Base-by-base conservation (phyloP, 2,329 filamentous ascomycete genomes). In the Sclerotinia sclerotiorum region DNA sequence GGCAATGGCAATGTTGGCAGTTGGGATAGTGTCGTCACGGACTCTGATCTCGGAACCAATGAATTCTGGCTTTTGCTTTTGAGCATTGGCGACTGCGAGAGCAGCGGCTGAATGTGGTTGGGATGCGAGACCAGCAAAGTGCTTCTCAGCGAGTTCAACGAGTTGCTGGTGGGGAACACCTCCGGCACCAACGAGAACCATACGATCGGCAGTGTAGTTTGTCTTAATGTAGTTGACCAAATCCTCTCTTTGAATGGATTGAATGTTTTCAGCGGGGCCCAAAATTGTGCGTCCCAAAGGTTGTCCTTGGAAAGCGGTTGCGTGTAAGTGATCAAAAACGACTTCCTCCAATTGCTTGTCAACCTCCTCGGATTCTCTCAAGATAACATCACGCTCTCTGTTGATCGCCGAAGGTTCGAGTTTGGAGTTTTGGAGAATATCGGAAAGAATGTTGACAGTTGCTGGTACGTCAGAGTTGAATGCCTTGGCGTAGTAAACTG, bases 281-380 rank as follows among this genome's bases (percentile, higher is more conserved):
- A 99, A 88, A 81, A 99, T 99, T 76, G 95, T 99, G 80, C 95
- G 94, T 81, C 95, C 95, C 70, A 99, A 89, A 72, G 95, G 91
- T 85, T 99, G 95, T 80, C 90, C 87, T 85, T 97, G 94, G 89
- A 92, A 99, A 77, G 95, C 96, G 76, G 95, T 99, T 78, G 95
- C 94, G 83, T 99, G 95, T 70, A 99, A 87, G 83, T 99, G 95
- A 84, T 99, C 95, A 79, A 99, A 99, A 70, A 99, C 96, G 75
- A 99, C 95, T 84, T 99, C 95, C 85, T 99, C 96, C 69, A 98
- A 85, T 85, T 98, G 94, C 88, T 99, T 99, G 88, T 99, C 95
- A 75, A 99, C 96, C 86, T 99, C 95, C 84, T 99, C 95, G 77
- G 97, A 95, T 84, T 99, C 95, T 78, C 95, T 91, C 77, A 99